Evolutionary conservation across 257 asterid species (phyloP), one percentile per base, ranked within the genome.

Genomic region (Nicotiana tomentosiformis): DNA sequence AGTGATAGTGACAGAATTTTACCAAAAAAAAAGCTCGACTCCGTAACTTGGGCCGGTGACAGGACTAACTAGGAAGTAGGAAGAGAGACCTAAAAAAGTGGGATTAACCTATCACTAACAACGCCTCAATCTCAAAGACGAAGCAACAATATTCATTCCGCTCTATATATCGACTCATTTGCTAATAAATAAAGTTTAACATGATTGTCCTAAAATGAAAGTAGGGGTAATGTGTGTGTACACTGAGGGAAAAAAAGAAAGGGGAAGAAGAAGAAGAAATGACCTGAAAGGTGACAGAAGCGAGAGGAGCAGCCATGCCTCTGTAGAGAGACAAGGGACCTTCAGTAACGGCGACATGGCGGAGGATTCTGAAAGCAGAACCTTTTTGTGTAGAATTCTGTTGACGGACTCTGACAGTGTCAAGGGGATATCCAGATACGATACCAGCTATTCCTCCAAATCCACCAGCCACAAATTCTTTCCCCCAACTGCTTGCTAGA

Each of bases 261-360:
- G 51, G 51, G 51, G 26, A 23, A 23, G 11, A 43, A 43, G 51
- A 43, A 43, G 51, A 43, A 43, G 51, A 43, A 43, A 43, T 8
- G 51, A 43, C 98, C 96, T 95, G 99, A 66, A 95, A 91, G 53
- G 97, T 77, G 32, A 95, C 89, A 3, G 97, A 91, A 80, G 93
- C 94, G 74, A 95, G 87, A 37, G 98, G 98, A 56, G 98, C 94
- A 79, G 85, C 84, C 99, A 95, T 95, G 86, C 99, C 99, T 10
- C 93, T 85, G 86, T 88, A 95, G 17, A 95, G 94, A 64, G 90
- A 89, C 64, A 70, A 80, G 6, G 93, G 93, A 18, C 99, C 97
- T 67, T 92, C 93, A 5, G 72, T 86, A 55, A 87, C 84, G 0
- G 90, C 81, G 17, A 86, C 87, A 39, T 67, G 88, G 37, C 97